Conservation (phyloP, 441 rosid species). For the Flueggea neowawraea region DNA sequence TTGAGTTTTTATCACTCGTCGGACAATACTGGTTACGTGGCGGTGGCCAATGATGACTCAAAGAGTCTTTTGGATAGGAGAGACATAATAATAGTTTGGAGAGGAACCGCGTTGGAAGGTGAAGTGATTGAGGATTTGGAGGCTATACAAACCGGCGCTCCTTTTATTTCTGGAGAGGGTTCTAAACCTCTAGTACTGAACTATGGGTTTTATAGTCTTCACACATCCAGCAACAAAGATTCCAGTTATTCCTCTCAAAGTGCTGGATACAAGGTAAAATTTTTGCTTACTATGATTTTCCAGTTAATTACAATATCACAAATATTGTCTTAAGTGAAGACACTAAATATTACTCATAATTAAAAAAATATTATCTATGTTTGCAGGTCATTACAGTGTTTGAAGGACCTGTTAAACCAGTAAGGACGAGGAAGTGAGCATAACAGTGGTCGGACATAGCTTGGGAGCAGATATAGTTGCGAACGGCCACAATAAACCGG, state of each 20-base stretch:
- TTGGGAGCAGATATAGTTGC: conserved; percentile 47
- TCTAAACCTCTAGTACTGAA: too few species aligned
- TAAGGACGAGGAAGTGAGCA: conserved; percentile 52
- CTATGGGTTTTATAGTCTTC: too few species aligned
- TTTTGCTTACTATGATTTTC: too few species aligned
- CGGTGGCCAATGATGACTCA: conserved; percentile 53
- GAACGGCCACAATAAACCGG: conserved; percentile 32
- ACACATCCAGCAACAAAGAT: too few species aligned
- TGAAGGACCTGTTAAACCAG: conserved; percentile 35
- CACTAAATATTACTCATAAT: too few species aligned
- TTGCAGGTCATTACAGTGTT: conserved; percentile 25
- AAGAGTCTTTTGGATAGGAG: conserved; percentile 49
- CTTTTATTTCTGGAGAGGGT: background rate
- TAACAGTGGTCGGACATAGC: conserved; percentile 69
- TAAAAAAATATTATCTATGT: conserved; percentile 3
- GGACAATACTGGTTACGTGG: conserved; percentile 53
- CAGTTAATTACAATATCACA: too few species aligned
- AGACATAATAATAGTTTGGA: conserved; percentile 56
- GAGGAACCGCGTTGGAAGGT: conserved; percentile 41
- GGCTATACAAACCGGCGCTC: conserved; percentile 30
- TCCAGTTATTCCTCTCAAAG: too few species aligned
- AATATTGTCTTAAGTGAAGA: too few species aligned
- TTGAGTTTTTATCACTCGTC: too few species aligned
- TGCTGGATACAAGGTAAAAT: too few species aligned
- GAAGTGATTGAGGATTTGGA: conserved; percentile 54